These are phyloP conservation scores for Nidula niveotomentosa DNA, from an alignment of 1,284 basidiomycete species.

Conservation along the genomic window DNA sequence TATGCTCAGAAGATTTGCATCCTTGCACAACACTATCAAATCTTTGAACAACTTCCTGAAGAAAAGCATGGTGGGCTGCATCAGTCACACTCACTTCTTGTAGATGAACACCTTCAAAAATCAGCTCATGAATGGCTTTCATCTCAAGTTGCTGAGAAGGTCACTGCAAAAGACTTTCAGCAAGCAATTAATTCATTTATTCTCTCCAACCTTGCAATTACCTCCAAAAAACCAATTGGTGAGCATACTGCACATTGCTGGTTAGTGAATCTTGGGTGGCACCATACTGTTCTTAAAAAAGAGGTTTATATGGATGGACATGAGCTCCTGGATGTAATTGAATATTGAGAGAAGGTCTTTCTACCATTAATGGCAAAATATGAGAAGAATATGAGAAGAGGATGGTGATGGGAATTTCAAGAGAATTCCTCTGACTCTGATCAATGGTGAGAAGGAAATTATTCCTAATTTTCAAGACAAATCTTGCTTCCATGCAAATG, in stretches of 20 bases:
- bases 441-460: constrained; percentile 22
- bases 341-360: not conserved
- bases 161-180: not conserved
- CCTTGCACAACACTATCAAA: not conserved
- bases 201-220: not conserved
- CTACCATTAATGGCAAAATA: not conserved
- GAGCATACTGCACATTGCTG: not conserved
- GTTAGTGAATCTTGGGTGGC: not conserved
- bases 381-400: constrained; percentile 18
- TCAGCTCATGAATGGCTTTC: not conserved
- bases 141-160: not conserved
- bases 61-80: not conserved
- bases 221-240: not conserved
- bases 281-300: not conserved
- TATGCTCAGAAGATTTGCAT: not conserved
- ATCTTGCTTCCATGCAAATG: constrained; percentile 26
- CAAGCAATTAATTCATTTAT: not conserved
- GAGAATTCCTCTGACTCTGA: constrained; percentile 19
- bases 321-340: not conserved
- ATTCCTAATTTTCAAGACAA: constrained; percentile 34
- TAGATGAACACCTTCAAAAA: not conserved
- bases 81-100: not conserved
- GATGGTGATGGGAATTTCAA: constrained; percentile 9
- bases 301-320: not conserved
- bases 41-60: not conserved